These are phyloP conservation scores for Stropharia rugosoannulata DNA, from an alignment of 768 basidiomycete species.

Conservation along the genomic window DNA sequence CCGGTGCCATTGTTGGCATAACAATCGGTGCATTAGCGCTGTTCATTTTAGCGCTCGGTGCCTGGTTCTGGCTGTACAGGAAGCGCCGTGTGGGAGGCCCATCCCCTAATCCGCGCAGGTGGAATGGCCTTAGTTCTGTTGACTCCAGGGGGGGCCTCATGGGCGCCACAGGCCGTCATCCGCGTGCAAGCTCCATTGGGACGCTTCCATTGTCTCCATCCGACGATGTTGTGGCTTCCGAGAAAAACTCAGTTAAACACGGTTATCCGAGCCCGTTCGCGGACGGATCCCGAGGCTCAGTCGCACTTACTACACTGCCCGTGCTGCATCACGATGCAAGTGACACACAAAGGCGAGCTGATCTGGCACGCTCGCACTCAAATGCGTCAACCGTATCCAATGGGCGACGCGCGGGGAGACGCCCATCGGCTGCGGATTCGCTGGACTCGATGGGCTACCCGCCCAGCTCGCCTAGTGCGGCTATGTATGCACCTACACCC, in stretches of 20 bases:
- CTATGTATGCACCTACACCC: constrained; percentile 10
- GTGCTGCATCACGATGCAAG: constrained; percentile 17
- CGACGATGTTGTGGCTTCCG: constrained; percentile 17
- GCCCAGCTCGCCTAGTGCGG: constrained; percentile 10
- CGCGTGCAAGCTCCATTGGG: constrained; percentile 19
- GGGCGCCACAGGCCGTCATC: constrained; percentile 10
- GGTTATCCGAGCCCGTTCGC: constrained; percentile 10
- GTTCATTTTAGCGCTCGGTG: constrained; percentile 26
- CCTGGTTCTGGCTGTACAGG: constrained; percentile 31
- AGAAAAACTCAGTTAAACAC: constrained; percentile 19
- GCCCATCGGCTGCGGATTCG: background rate
- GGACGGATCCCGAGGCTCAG: constrained; percentile 15
- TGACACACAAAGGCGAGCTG: constrained; percentile 10
- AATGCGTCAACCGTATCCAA: background rate
- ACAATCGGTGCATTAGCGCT: constrained; percentile 47
- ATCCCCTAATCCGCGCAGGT: constrained; percentile 15
- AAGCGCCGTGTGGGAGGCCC: constrained; percentile 9
- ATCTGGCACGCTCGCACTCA: constrained; percentile 6
- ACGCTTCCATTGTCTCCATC: constrained; percentile 18
- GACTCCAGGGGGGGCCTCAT: constrained; percentile 25
- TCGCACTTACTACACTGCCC: constrained; percentile 21
- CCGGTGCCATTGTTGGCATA: constrained; percentile 50
- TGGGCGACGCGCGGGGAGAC: background rate
- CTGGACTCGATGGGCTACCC: constrained; percentile 24
- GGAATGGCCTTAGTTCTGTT: constrained; percentile 30